phyloP scores from a whole-genome alignment of 345 rosid genomes.

The Euclidium syriacum region DNA sequence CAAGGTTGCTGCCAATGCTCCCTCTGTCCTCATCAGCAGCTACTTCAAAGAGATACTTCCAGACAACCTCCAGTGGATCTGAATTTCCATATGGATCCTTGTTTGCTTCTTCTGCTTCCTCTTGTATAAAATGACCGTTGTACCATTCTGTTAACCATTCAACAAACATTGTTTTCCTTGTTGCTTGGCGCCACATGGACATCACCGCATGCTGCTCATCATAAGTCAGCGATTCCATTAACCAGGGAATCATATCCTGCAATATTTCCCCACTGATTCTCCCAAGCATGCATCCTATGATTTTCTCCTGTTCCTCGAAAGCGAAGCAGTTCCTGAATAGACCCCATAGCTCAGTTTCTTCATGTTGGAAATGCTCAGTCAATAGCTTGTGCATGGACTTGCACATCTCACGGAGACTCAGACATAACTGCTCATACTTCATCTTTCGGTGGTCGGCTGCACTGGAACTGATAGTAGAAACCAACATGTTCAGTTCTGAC shows the following conservation, averaged over 20 bases:
- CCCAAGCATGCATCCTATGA: slow-evolving; percentile 68
- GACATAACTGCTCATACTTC: slow-evolving; percentile 43
- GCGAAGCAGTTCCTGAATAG: slow-evolving; percentile 55
- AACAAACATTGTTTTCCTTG: slow-evolving; percentile 73
- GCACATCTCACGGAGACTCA: slow-evolving; percentile 55
- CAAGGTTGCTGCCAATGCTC: slow-evolving; percentile 7
- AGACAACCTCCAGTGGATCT: slow-evolving; percentile 63
- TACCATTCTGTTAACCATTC: slow-evolving; percentile 90
- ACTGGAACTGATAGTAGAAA: slow-evolving; percentile 25
- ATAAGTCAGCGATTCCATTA: slow-evolving; percentile 48
- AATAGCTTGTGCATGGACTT: slow-evolving; percentile 57
- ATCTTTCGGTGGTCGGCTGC: slow-evolving; percentile 16
- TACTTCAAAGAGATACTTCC: slow-evolving; percentile 46
- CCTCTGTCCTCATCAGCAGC: slow-evolving; percentile 28
- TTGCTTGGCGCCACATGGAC: slow-evolving; percentile 59
- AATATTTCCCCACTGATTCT: slow-evolving; percentile 63
- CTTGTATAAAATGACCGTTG: slow-evolving; percentile 41
- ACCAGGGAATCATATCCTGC: slow-evolving; percentile 79
- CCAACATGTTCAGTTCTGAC: slow-evolving; percentile 33
- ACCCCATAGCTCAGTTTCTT: slow-evolving; percentile 81
- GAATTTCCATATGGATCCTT: slow-evolving; percentile 23
- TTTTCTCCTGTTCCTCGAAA: slow-evolving; percentile 71
- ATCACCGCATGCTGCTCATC: slow-evolving; percentile 53
- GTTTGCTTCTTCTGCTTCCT: slow-evolving; percentile 29
- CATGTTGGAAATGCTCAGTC: slow-evolving; percentile 59